phyloP scores from a whole-genome alignment of 495 filamentous ascomycete genomes.

The Pseudevernia furfuracea region DNA sequence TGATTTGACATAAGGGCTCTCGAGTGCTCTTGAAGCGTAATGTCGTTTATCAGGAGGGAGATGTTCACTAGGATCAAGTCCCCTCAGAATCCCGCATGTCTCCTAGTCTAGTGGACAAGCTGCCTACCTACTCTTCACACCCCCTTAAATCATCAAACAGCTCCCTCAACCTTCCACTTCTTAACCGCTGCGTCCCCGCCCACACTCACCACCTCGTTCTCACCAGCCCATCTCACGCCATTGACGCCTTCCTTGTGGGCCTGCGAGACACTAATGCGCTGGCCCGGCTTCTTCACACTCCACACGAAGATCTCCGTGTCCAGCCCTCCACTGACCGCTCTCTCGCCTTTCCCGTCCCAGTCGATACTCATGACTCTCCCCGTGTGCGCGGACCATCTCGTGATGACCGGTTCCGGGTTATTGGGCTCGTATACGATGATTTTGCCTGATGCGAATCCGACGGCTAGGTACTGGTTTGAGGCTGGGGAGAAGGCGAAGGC shows the following conservation, averaged over 20 bases:
- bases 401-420: conserved; percentile 53
- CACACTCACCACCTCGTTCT: conserved; percentile 62
- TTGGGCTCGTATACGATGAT: conserved; percentile 67
- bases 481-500: conserved; percentile 54
- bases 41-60: too few species aligned
- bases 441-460: conserved; percentile 77
- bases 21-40: too few species aligned
- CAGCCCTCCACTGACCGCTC: conserved; percentile 73
- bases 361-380: conserved; percentile 73
- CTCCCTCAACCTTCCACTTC: conserved; percentile 69
- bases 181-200: conserved; percentile 89
- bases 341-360: conserved; percentile 69
- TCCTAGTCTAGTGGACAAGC: background rate
- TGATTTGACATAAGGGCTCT: too few species aligned
- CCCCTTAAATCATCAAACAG: too few species aligned
- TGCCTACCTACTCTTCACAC: too few species aligned
- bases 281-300: conserved; percentile 77
- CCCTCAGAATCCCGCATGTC: background rate
- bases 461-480: conserved; percentile 60
- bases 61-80: too few species aligned
- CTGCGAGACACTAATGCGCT: conserved; percentile 67
- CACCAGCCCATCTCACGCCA: conserved; percentile 74
- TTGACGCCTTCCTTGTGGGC: conserved; percentile 94
- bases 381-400: conserved; percentile 89
- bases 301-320: conserved; percentile 91